Evolutionary conservation across 75 land plant species (phyloP), one percentile per base, ranked within the genome.

Genomic region (Pinus albicaulis): DNA sequence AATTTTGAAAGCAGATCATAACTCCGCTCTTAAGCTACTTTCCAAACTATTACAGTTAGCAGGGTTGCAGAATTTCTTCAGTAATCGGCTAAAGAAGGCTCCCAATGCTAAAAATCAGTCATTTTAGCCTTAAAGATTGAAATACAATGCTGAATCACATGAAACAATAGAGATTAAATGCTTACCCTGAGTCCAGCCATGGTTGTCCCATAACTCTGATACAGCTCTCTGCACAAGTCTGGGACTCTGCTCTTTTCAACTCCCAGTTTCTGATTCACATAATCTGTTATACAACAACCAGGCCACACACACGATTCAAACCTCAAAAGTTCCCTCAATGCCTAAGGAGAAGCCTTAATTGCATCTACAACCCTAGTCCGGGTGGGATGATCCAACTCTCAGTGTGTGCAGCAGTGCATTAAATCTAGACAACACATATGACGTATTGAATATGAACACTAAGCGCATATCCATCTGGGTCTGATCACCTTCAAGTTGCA

Each of bases 101-200:
- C 44, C 44, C 44, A 41, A 41, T 6, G 0, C 31, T 31, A 31
- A 31, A 31, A 31, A 31, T 31, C 31, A 31, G 2, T 31, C 31
- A 31, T 31, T 31, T 31, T 31, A 31, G 2, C 31, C 31, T 31
- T 31, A 31, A 31, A 31, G 2, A 2, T 31, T 31, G 1, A 31
- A 31, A 31, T 31, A 0, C 31, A 31, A 31, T 31, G 31, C 2
- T 31, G 31, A 31, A 31, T 31, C 31, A 31, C 16, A 55, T 34
- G 1, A 16, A 36, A 28, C 5, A 74, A 36, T 70, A 34, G 24
- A 7, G 20, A 20, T 26, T 6, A 31, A 56, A 63, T 25, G 2
- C 71, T 58, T 83, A 92, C 95, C 87, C 89, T 86, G 12, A 94
- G 88, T 26, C 98, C 98, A 74, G 98, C 98, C 95, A 94, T 88